Conservation (phyloP, 139 green algal species). For the Nannochloris sp. region DNA sequence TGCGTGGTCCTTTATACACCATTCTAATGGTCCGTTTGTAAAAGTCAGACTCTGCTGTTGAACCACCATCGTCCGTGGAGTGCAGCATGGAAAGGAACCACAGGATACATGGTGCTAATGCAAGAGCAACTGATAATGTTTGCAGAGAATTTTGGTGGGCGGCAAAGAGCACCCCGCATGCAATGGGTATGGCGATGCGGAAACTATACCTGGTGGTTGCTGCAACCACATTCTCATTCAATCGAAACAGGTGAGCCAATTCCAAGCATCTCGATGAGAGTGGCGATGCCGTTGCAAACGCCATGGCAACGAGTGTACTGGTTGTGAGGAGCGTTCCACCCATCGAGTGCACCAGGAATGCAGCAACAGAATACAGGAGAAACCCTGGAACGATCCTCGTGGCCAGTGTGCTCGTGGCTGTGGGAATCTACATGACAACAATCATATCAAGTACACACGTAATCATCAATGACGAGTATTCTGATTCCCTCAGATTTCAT, state of each 20-base stretch:
- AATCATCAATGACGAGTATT: too few species aligned
- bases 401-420: background rate
- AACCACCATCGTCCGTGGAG: too few species aligned
- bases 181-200: background rate
- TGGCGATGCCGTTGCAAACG: slow-evolving; percentile 9
- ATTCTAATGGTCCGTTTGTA: too few species aligned
- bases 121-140: too few species aligned
- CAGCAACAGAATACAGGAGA: slow-evolving; percentile 1
- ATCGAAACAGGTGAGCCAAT: slow-evolving; percentile 17
- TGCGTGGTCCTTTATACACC: too few species aligned
- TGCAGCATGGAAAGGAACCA: too few species aligned
- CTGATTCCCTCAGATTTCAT: slow-evolving; percentile 32
- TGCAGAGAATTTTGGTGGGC: background rate
- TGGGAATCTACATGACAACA: background rate
- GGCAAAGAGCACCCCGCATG: background rate
- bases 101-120: too few species aligned
- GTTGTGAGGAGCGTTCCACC: background rate
- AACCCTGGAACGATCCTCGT: background rate
- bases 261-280: background rate
- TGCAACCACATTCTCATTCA: slow-evolving; percentile 26
- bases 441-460: too few species aligned
- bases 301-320: background rate
- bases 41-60: too few species aligned
- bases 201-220: background rate
- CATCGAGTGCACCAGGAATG: background rate